These are phyloP conservation scores for Uronychia binucleata DNA, from an alignment of 73 alveolate species.

Conservation along the genomic window DNA sequence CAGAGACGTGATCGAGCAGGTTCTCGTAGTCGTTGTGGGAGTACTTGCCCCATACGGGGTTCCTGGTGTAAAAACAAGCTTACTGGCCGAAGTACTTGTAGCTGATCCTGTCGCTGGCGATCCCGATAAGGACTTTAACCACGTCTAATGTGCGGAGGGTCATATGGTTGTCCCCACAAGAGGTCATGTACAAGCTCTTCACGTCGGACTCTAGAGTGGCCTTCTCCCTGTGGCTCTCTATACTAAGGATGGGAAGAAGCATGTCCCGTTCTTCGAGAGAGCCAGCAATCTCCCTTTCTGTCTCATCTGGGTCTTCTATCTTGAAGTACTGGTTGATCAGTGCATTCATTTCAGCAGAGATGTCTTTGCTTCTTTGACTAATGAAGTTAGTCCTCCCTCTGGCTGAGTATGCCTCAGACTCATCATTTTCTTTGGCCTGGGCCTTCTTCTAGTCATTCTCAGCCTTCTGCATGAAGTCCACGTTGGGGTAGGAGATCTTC, in stretches of 20 bases:
- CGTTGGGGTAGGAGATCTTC: constrained; percentile 26
- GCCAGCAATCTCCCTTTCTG: constrained; percentile 61
- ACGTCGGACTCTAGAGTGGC: constrained; percentile 14
- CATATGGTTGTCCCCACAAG: not conserved
- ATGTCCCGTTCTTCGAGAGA: constrained; percentile 9
- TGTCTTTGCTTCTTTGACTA: not conserved
- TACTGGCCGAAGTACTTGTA: not conserved
- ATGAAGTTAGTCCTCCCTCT: constrained; percentile 7
- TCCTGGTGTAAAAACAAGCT: not conserved
- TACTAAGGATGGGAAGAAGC: constrained; percentile 39
- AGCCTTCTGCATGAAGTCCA: constrained; percentile 32
- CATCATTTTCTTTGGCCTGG: not conserved
- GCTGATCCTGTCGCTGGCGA: constrained; percentile 21
- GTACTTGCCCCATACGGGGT: constrained; percentile 23
- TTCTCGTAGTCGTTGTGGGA: constrained; percentile 24
- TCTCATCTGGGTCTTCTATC: constrained; percentile 29
- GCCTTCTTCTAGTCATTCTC: constrained; percentile 4
- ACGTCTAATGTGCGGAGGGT: constrained; percentile 35
- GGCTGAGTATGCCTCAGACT: constrained; percentile 6
- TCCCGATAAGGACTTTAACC: constrained; percentile 61
- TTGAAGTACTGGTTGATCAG: constrained; percentile 51
- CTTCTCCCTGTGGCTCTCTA: constrained; percentile 26
- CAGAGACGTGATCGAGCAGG: constrained; percentile 14
- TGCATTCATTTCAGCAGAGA: constrained; percentile 42
- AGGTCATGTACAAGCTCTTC: not conserved